Base-by-base conservation (phyloP, 495 filamentous ascomycete genomes). In the Penicillium maclennaniae region DNA sequence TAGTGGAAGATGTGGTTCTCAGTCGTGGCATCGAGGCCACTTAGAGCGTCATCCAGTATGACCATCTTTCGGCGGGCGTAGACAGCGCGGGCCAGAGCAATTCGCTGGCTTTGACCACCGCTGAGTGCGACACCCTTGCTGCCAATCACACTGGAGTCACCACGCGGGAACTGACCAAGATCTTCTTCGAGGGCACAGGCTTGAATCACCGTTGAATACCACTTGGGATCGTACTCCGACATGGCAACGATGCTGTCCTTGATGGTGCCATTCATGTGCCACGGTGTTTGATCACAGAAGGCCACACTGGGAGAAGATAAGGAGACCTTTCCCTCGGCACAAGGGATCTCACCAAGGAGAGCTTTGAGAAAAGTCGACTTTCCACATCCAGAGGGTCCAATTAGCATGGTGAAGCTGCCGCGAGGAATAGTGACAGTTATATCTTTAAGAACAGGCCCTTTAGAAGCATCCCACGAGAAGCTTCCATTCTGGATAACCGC, bases 81-180 rank as follows among this genome's bases (percentile, higher is more conserved):
- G 4, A 83, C 67, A 40, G 79, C 80, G 25, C 84, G 68, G 27
- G 84, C 83, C 8, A 86, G 66, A 19, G 79, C 74, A 49, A 88
- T 74, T 3, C 85, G 73, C 57, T 88, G 85, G 53, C 79, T 82
- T 55, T 89, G 86, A 0, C 86, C 86, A 9, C 84, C 85, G 55
- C 80, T 83, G 8, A 90, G 71, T 4, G 76, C 73, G 49, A 85
- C 76, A 0, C 85, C 87, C 49, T 82, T 82, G 67, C 78, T 84
- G 8, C 85, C 87, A 51, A 86, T 76, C 3, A 75, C 60, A 4
- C 83, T 87, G 28, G 76, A 65, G 56, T 88, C 82, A 0, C 78
- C 82, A 12, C 71, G 63, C 4, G 81, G 77, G 19, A 87, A 68
- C 15, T 74, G 74, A 42, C 66, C 64, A 40, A 87, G 63, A 61